A percentile compares a stretch with the other conserved stretches of the same genome.
phyloP scores from a whole-genome alignment of 1,139 yeast species.

The Pichia sp. region DNA sequence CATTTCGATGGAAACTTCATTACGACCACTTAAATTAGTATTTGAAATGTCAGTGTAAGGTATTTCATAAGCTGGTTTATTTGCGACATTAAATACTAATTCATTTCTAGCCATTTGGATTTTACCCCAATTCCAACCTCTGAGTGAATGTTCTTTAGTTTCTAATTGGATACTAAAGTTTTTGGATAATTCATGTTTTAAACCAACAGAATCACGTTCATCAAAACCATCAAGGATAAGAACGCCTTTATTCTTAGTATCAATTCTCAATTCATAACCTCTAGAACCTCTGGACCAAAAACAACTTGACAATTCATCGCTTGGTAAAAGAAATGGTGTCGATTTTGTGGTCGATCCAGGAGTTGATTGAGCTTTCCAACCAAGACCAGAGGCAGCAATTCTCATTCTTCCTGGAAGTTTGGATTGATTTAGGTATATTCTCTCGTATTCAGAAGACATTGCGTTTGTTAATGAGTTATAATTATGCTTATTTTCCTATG shows the following conservation, averaged over 20 bases:
- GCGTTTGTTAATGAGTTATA: too few relatives aligned
- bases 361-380: constrained; percentile 78
- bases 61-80: constrained; percentile 85
- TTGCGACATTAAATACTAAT: constrained; percentile 76
- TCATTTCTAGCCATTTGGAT: constrained; percentile 90
- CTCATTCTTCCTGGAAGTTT: constrained; percentile 83
- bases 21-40: constrained; percentile 86
- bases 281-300: constrained; percentile 92
- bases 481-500: too few relatives aligned
- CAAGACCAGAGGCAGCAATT: constrained; percentile 89
- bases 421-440: constrained; percentile 83
- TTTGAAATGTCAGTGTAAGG: constrained; percentile 78
- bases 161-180: constrained; percentile 70
- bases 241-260: constrained; percentile 83
- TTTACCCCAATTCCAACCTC: constrained; percentile 99
- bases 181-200: constrained; percentile 79
- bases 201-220: constrained; percentile 65
- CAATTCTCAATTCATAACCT: constrained; percentile 83
- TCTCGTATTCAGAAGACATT: constrained; percentile 58
- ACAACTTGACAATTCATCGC: constrained; percentile 72
- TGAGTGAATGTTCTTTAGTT: constrained; percentile 78
- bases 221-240: constrained; percentile 90
- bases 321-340: constrained; percentile 78
- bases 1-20: constrained; percentile 89
- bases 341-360: constrained; percentile 48